These are phyloP conservation scores for Lactarius quietus DNA, from an alignment of 768 basidiomycete genomes.

Conservation along the genomic window DNA sequence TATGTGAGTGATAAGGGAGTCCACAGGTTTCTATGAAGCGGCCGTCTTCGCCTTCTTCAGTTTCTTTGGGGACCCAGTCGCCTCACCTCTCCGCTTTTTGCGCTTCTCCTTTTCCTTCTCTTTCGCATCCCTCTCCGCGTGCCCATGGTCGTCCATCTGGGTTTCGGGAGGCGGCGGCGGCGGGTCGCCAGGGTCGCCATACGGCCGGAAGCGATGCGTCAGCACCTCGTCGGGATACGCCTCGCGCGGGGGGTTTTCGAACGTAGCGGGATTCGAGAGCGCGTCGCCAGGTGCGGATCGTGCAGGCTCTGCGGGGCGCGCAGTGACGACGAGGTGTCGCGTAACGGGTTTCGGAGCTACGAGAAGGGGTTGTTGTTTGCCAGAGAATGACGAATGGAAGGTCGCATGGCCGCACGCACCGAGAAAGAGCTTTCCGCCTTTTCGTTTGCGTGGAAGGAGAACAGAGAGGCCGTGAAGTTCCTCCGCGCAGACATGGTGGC, in stretches of 20 bases:
- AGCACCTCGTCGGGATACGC: constrained; percentile 23
- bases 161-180: neutral
- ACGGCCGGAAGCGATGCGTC: constrained; percentile 24
- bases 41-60: constrained; percentile 19
- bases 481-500: constrained; percentile 10
- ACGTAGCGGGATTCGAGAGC: neutral
- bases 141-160: neutral
- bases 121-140: neutral
- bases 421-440: constrained; percentile 23
- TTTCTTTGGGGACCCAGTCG: constrained; percentile 17
- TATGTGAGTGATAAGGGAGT: neutral
- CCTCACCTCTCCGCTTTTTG: constrained; percentile 18
- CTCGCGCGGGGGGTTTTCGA: constrained; percentile 18
- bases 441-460: constrained; percentile 21
- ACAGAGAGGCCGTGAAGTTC: constrained; percentile 23
- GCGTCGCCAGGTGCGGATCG: neutral
- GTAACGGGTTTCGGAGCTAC: constrained; percentile 20
- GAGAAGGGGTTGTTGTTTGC: too few relatives aligned
- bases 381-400: too few relatives aligned
- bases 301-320: constrained; percentile 17
- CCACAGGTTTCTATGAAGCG: neutral
- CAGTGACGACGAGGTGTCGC: constrained; percentile 20
- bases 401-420: constrained; percentile 7
- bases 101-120: constrained; percentile 8
- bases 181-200: constrained; percentile 16